Conservation (phyloP, 2,329 filamentous ascomycete species). For the Colletotrichum higginsianum region DNA sequence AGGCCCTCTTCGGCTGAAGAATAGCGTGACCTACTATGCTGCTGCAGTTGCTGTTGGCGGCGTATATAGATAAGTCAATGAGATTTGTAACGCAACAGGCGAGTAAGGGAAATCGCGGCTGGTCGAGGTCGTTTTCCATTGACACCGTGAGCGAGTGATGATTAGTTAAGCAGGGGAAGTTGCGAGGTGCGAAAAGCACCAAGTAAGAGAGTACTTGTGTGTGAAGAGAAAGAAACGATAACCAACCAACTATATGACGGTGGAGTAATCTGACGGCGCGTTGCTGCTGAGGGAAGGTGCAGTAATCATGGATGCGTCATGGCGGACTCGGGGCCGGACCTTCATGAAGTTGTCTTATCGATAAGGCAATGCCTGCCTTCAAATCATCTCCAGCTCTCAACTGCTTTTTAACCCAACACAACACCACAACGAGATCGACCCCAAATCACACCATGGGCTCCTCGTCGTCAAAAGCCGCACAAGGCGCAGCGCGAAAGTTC, state of each 20-base stretch:
- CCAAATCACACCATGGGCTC: conserved; percentile 57
- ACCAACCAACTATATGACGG: conserved; percentile 2
- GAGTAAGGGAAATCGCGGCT: not conserved
- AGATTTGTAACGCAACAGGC: too few relatives aligned
- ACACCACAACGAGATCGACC: not conserved
- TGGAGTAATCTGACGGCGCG: not conserved
- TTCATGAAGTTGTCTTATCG: conserved; percentile 23
- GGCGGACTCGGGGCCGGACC: not conserved
- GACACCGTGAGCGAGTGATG: not conserved
- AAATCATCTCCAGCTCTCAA: not conserved
- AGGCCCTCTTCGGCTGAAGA: not conserved
- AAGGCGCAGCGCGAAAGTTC: conserved; percentile 60
- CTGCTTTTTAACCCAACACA: not conserved
- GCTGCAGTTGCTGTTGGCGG: too few relatives aligned
- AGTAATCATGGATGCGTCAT: conserved; percentile 37
- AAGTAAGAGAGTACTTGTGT: not conserved
- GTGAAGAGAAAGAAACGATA: too few relatives aligned
- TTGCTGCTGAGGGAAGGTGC: not conserved
- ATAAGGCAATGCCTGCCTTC: conserved; percentile 12
- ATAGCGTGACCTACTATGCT: too few relatives aligned
- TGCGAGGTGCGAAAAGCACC: not conserved
- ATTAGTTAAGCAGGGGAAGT: not conserved
- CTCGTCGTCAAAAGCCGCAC: conserved; percentile 62
- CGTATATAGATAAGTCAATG: too few relatives aligned
- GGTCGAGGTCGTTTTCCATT: not conserved